These are phyloP conservation scores for Metschnikowia proteae DNA, from an alignment of 805 yeast species.

Conservation along the genomic window DNA sequence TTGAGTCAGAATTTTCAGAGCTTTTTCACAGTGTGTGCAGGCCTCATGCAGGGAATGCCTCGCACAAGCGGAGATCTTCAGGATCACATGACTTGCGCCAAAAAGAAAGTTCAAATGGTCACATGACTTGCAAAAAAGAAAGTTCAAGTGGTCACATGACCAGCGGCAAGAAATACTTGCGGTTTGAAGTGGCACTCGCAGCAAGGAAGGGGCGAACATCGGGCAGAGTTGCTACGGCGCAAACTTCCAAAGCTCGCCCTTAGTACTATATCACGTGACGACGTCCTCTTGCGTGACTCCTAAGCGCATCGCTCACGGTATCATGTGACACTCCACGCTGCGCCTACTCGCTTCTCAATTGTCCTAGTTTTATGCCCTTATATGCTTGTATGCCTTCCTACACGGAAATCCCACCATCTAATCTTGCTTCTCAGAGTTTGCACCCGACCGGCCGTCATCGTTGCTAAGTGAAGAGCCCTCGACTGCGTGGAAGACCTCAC, in stretches of 20 bases:
- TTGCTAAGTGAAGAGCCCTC: conserved; percentile 10
- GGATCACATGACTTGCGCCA: neutral
- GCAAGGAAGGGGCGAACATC: no score
- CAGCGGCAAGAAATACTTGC: no score
- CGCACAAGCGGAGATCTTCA: conserved; percentile 11
- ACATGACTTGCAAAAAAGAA: no score
- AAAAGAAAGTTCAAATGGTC: neutral
- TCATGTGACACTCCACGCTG: neutral
- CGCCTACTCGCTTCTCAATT: neutral
- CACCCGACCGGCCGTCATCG: conserved; percentile 7
- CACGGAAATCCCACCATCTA: neutral
- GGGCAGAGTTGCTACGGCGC: no score
- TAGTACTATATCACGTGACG: no score
- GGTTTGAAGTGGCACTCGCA: no score
- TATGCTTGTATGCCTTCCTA: neutral
- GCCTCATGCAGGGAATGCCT: conserved; percentile 1
- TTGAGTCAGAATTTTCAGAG: conserved; percentile 14
- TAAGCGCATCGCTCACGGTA: neutral
- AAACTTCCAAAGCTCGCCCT: no score
- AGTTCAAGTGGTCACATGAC: neutral
- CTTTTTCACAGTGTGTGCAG: conserved; percentile 9
- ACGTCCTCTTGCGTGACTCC: no score
- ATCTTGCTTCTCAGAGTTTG: conserved; percentile 13
- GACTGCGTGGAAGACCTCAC: conserved; percentile 11
- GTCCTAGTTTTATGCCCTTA: neutral